phyloP scores from a whole-genome alignment of 1,284 basidiomycete genomes.

The Salmacisia buchloeana region DNA sequence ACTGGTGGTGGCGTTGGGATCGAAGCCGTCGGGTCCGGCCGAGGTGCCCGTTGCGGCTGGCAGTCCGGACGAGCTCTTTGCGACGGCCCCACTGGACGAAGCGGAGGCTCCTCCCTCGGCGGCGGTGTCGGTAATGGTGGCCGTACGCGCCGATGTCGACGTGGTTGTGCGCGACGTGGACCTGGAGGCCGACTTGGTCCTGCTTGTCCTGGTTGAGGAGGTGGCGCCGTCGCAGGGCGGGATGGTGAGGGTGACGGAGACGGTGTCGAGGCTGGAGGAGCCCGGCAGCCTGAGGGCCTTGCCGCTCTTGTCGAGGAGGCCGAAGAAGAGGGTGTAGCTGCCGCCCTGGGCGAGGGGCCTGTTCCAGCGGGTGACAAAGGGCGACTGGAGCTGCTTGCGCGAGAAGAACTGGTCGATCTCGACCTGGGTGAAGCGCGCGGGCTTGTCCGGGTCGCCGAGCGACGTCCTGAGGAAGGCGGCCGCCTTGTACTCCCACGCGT shows the following conservation, averaged over 20 bases:
- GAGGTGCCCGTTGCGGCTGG: neutral
- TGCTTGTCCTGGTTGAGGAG: neutral
- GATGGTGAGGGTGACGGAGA: neutral
- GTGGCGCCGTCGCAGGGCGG: slow-evolving; percentile 2
- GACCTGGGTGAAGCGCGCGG: neutral
- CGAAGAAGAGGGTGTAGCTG: slow-evolving; percentile 4
- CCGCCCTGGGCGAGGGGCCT: neutral
- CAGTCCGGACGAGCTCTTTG: neutral
- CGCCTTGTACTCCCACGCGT: slow-evolving; percentile 1
- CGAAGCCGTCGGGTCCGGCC: neutral
- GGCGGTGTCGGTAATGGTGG: neutral
- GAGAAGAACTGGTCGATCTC: neutral
- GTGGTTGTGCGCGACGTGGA: too few relatives aligned
- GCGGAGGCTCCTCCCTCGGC: neutral
- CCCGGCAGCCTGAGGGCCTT: neutral
- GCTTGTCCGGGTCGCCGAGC: neutral
- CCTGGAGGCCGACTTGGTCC: neutral
- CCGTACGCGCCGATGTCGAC: neutral
- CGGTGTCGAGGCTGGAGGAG: neutral
- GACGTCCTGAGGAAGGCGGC: neutral
- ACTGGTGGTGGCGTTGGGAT: neutral
- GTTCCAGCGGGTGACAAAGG: slow-evolving; percentile 2
- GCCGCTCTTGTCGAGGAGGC: neutral
- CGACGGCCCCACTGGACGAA: neutral
- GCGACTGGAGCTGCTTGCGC: neutral